Conservation (phyloP, 805 yeast species). For the Cyberlindnera subsufficiens region DNA sequence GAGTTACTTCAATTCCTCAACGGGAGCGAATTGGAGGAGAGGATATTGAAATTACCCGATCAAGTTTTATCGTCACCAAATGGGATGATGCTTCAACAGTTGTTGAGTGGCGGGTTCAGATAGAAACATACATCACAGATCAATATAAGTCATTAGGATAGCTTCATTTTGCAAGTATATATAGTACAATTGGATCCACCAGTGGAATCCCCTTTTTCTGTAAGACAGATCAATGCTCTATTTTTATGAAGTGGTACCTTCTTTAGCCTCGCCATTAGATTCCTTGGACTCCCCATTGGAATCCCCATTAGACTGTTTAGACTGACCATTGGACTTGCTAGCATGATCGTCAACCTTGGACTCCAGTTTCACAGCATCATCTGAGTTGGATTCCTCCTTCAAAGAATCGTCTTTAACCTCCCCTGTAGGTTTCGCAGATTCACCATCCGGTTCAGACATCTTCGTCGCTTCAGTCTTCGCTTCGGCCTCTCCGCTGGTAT, state of each 20-base stretch:
- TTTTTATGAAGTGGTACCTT: not conserved
- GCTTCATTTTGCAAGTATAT: not conserved
- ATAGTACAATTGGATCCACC: not conserved
- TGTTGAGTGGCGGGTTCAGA: constrained; percentile 21
- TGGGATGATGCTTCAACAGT: constrained; percentile 40
- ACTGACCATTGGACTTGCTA: not conserved
- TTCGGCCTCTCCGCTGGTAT: not conserved
- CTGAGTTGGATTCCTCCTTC: too few relatives aligned
- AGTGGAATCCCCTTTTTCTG: not conserved
- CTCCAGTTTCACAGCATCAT: too few relatives aligned
- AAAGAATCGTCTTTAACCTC: not conserved
- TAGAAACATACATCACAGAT: not conserved
- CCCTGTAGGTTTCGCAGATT: not conserved
- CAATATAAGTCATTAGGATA: too few relatives aligned
- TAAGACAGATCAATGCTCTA: not conserved
- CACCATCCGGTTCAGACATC: not conserved
- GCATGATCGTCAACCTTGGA: not conserved
- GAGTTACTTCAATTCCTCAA: constrained; percentile 51
- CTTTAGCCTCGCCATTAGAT: not conserved
- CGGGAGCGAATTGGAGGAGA: constrained; percentile 47
- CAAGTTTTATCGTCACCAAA: constrained; percentile 44
- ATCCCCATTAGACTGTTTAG: not conserved
- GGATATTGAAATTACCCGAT: constrained; percentile 47
- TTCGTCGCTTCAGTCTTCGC: not conserved
- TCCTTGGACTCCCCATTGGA: not conserved